Base-by-base conservation (phyloP, 306 rosid species). In the Castanea sativa region DNA sequence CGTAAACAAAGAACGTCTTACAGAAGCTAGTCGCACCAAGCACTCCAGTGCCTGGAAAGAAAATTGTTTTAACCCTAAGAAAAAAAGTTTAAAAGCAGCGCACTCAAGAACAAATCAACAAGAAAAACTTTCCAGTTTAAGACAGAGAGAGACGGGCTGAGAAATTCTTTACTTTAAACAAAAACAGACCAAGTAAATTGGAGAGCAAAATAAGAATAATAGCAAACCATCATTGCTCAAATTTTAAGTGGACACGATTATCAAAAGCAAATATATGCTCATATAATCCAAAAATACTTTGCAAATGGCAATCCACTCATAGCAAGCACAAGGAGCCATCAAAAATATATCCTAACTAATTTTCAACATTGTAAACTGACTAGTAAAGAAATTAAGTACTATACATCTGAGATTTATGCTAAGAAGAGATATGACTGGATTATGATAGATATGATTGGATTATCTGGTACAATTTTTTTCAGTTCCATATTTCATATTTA, bases 21-120 rank as follows among this genome's bases (percentile, higher is more conserved):
- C 94, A 86, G 99, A 95, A 77, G 99, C 97, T 58, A 95, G 90
- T 80, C 98, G 98, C 89, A 93, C 98, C 96, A 95, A 91, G 98
- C 98, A 95, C 91, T 93, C 99, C 89, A 95, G 85, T 86, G 99
- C 98, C 99, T 95, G 85, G 76, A 91, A 87, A 87, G 83, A 84
- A 87, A 86, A 74, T 33, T 75, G 76, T 77, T 64, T 59, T 85
- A 86, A 77, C 23, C 86, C 77, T 52, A 75, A 84, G 80, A 73
- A 61, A 83, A 78, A 61, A 75, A 65, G 73, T 55, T 72, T 81
- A 35, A 81, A 79, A 86, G 79, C 53, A 74, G 67, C 76, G 73
- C 79, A 20, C 59, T 49, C 74, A 58, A 55, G 51, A 82, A 56
- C 83, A 77, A 79, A 79, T 45, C 75, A 86, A 77, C 29, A 57